phyloP scores from a whole-genome alignment of 108 stramenopile species.

The Epithemia pelagica region DNA sequence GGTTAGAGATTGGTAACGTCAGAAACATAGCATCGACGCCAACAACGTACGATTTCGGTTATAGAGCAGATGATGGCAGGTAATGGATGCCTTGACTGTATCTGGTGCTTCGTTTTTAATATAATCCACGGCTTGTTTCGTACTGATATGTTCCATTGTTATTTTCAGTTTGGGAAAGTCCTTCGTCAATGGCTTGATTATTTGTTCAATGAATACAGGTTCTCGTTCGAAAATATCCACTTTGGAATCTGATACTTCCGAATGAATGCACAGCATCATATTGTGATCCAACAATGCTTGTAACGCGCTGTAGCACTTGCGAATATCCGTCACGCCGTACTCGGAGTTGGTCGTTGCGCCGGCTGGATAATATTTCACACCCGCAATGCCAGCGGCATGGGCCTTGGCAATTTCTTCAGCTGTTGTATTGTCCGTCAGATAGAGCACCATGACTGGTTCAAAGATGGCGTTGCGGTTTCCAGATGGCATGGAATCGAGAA shows the following conservation, averaged over 20 bases:
- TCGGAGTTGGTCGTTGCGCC: slow-evolving; percentile 98
- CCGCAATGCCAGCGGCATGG: slow-evolving; percentile 64
- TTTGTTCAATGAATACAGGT: slow-evolving; percentile 86
- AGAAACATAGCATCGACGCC: slow-evolving; percentile 1
- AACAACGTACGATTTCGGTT: slow-evolving; percentile 87
- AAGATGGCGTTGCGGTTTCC: slow-evolving; percentile 24
- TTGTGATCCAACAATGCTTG: slow-evolving; percentile 61
- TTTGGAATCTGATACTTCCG: slow-evolving; percentile 81
- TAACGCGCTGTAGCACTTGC: slow-evolving; percentile 77
- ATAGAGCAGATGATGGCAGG: slow-evolving; percentile 96
- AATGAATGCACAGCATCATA: slow-evolving; percentile 95
- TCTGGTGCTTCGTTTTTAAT: slow-evolving; percentile 50
- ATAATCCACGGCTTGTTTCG: slow-evolving; percentile 89
- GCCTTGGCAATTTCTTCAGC: slow-evolving; percentile 87
- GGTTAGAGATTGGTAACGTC: slow-evolving; percentile 1
- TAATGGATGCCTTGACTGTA: slow-evolving; percentile 95
- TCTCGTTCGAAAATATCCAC: slow-evolving; percentile 97
- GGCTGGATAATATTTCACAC: slow-evolving; percentile 97
- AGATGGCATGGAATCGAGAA: slow-evolving; percentile 39
- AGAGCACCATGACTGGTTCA: slow-evolving; percentile 94
- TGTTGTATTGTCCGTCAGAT: slow-evolving; percentile 93
- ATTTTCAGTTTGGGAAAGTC: slow-evolving; percentile 88
- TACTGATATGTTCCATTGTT: slow-evolving; percentile 96
- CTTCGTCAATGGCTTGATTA: slow-evolving; percentile 82
- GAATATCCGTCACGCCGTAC: slow-evolving; percentile 89